phyloP scores from a whole-genome alignment of 768 basidiomycete genomes.

The Lepiota brunneoincarnata region DNA sequence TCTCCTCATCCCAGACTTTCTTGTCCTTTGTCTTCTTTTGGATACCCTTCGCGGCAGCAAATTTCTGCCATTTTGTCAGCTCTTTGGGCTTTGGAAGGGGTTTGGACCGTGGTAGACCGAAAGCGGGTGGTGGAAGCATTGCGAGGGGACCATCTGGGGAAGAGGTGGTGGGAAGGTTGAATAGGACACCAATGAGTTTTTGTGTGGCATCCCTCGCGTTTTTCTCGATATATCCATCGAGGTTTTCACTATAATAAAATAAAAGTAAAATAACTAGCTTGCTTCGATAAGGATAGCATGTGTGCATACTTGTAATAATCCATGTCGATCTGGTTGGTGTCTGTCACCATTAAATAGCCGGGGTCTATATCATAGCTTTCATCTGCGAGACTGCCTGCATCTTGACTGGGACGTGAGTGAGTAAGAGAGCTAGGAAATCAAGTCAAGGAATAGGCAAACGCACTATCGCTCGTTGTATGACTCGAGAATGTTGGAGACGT shows the following conservation, averaged over 20 bases:
- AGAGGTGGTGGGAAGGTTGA: conserved; percentile 72
- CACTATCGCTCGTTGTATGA: conserved; percentile 72
- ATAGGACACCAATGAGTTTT: conserved; percentile 74
- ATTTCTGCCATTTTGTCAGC: conserved; percentile 94
- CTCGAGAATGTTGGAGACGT: conserved; percentile 78
- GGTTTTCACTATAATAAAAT: conserved; percentile 52
- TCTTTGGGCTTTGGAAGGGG: conserved; percentile 91
- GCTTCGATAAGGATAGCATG: not conserved
- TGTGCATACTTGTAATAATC: conserved; percentile 73
- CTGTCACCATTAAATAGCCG: conserved; percentile 82
- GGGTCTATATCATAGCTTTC: conserved; percentile 49
- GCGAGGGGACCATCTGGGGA: conserved; percentile 83
- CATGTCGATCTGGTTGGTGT: conserved; percentile 82
- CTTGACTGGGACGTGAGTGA: conserved; percentile 62
- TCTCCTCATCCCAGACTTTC: conserved; percentile 92
- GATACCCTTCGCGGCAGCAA: conserved; percentile 94
- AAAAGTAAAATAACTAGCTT: not conserved
- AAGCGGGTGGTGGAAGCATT: conserved; percentile 73
- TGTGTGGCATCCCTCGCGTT: conserved; percentile 83
- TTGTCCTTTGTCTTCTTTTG: conserved; percentile 73
- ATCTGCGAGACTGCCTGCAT: conserved; percentile 70
- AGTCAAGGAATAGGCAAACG: not conserved
- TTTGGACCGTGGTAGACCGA: conserved; percentile 84
- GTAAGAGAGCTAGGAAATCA: conserved; percentile 24
- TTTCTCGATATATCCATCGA: conserved; percentile 77